Conservation (phyloP, 495 filamentous ascomycete genomes). For the Neurospora pannonica region DNA sequence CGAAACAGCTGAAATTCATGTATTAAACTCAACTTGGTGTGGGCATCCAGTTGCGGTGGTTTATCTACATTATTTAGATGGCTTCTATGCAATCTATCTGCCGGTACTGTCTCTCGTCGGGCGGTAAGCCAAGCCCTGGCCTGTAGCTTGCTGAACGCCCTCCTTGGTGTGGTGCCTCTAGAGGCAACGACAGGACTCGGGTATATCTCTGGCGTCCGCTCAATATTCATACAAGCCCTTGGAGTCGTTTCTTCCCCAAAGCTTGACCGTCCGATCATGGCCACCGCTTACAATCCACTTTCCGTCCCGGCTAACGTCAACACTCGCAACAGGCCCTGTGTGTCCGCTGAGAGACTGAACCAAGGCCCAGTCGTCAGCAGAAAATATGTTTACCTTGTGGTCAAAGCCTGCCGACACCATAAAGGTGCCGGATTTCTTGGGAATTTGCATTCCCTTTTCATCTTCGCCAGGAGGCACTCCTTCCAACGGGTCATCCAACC, state of each 20-base stretch:
- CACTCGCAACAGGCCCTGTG: slow-evolving; percentile 79
- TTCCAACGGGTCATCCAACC: slow-evolving; percentile 52
- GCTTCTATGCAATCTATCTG: not conserved
- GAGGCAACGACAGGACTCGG: not conserved
- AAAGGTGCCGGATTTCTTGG: slow-evolving; percentile 71
- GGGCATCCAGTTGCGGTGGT: not conserved
- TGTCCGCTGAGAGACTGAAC: slow-evolving; percentile 84
- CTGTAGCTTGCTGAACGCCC: not conserved
- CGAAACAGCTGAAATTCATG: not conserved
- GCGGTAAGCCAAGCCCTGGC: not conserved
- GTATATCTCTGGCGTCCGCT: not conserved
- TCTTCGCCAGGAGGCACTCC: slow-evolving; percentile 49
- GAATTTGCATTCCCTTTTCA: slow-evolving; percentile 51
- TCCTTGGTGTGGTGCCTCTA: not conserved
- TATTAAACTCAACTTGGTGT: not conserved
- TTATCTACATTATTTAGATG: not conserved
- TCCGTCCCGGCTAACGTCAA: slow-evolving; percentile 75
- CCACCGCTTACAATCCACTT: slow-evolving; percentile 90
- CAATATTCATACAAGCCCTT: slow-evolving; percentile 29
- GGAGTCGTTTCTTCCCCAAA: slow-evolving; percentile 85
- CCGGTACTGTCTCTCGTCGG: not conserved
- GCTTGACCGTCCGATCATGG: slow-evolving; percentile 88
- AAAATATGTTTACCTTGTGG: slow-evolving; percentile 90
- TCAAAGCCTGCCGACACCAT: slow-evolving; percentile 89
- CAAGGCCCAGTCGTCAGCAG: slow-evolving; percentile 89